Percentiles rank a stretch among this genome's conserved stretches.
phyloP scores from a whole-genome alignment of 2,329 filamentous ascomycete species.

The Herpotrichia juniperi region DNA sequence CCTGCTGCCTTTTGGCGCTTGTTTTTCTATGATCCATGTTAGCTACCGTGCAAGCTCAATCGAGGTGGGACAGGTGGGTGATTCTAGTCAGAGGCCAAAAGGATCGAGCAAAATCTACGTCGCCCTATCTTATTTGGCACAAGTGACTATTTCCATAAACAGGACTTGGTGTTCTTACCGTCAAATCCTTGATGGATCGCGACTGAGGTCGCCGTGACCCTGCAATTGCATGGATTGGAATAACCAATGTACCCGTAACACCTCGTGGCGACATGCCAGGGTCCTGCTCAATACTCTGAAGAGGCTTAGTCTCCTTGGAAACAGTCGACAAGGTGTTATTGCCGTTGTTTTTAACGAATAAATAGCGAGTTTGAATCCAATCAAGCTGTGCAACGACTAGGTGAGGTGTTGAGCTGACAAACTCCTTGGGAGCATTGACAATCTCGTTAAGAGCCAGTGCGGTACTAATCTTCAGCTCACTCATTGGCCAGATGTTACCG shows the following conservation, averaged over 20 bases:
- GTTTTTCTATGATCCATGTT: conserved; percentile 7
- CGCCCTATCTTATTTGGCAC: no score
- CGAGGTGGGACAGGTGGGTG: no score
- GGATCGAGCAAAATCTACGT: no score
- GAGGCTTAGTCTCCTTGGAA: conserved; percentile 24
- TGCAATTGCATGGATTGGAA: conserved; percentile 60
- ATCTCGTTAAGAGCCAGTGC: conserved; percentile 84
- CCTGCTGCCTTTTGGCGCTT: conserved; percentile 38
- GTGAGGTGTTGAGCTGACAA: conserved; percentile 61
- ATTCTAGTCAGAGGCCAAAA: neutral
- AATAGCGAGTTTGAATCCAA: conserved; percentile 89
- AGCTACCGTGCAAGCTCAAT: neutral
- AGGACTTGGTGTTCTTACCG: no score
- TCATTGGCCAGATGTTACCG: conserved; percentile 65
- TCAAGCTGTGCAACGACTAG: conserved; percentile 77
- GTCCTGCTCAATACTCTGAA: conserved; percentile 48
- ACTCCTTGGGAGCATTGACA: conserved; percentile 73
- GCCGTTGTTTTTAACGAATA: conserved; percentile 64
- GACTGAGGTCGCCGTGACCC: conserved; percentile 49
- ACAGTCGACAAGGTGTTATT: neutral
- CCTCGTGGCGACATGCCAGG: conserved; percentile 51
- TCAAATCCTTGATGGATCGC: conserved; percentile 12
- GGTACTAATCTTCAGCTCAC: conserved; percentile 62
- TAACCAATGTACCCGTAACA: conserved; percentile 48
- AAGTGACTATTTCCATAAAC: no score